phyloP scores from a whole-genome alignment of 2,329 filamentous ascomycete species.

The Juglanconis juglandina region DNA sequence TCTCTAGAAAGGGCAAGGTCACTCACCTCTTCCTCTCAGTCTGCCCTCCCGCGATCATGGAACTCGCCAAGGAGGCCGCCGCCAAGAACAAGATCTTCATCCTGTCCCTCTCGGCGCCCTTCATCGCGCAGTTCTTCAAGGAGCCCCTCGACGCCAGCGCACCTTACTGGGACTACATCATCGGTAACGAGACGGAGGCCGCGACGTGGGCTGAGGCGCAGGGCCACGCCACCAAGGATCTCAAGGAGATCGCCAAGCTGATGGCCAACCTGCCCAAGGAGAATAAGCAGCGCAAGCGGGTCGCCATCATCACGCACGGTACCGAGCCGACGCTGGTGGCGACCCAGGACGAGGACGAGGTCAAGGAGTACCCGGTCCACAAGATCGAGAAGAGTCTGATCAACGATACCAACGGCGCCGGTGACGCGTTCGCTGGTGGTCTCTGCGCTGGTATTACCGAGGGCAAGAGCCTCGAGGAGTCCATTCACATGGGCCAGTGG shows the following conservation, averaged over 20 bases:
- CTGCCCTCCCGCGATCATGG: slow-evolving; percentile 84
- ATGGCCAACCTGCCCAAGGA: slow-evolving; percentile 89
- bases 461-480: slow-evolving; percentile 73
- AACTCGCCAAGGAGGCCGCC: slow-evolving; percentile 86
- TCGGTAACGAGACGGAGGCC: slow-evolving; percentile 96
- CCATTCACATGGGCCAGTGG: slow-evolving; percentile 94
- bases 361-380: slow-evolving; percentile 79
- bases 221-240: slow-evolving; percentile 68
- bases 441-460: slow-evolving; percentile 86
- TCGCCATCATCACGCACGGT: slow-evolving; percentile 92
- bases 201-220: slow-evolving; percentile 82
- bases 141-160: slow-evolving; percentile 81
- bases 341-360: slow-evolving; percentile 63
- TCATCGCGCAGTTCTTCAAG: slow-evolving; percentile 98
- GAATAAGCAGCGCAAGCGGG: slow-evolving; percentile 78
- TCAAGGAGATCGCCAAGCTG: slow-evolving; percentile 79
- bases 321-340: slow-evolving; percentile 87
- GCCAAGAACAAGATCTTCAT: slow-evolving; percentile 86
- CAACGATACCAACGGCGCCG: slow-evolving; percentile 94
- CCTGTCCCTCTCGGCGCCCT: slow-evolving; percentile 89
- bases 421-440: slow-evolving; percentile 93
- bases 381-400: slow-evolving; percentile 74
- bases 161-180: slow-evolving; percentile 91
- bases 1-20: neutral
- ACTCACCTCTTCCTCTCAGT: slow-evolving; percentile 45